Evolutionary conservation across 1,139 yeast genomes (phyloP), one percentile per base, ranked within the genome.

Genomic region (Yamadazyma membranifaciens): DNA sequence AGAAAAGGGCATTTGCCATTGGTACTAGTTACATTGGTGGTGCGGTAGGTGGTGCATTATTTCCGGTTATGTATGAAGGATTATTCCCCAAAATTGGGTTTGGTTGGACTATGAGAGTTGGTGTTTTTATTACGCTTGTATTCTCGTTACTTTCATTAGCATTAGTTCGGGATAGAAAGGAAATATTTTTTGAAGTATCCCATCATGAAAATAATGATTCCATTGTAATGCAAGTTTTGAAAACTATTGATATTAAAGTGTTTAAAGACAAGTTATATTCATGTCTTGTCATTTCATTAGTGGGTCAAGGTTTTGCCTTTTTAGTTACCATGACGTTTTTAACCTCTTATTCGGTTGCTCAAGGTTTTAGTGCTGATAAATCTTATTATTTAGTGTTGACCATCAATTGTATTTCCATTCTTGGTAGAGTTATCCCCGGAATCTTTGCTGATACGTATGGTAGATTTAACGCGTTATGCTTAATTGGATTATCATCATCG

Each of bases 21-120:
- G 81, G 83, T 0, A 48, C 78, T 2, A 80, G 81, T 1, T 78
- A 83, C 2, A 64, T 76, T 16, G 87, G 87, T 3, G 86, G 85
- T 1, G 75, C 82, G 6, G 57, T 80, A 3, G 88, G 88, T 2
- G 87, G 85, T 2, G 68, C 81, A 1, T 58, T 78, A 2, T 80
- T 76, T 55, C 82, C 87, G 0, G 56, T 81, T 17, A 69, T 80
- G 67, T 66, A 81, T 49, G 69, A 77, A 43, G 56, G 63, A 25
- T 60, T 80, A 43, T 74, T 73, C 49, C 62, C 59, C 0, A 49
- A 54, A 28, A 59, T 78, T 13, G 87, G 88, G 1, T 83, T 68
- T 54, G 75, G 69, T 14, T 82, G 87, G 87, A 76, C 85, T 2
- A 68, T 81, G 33, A 62, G 88, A 41, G 65, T 75, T 2, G 63